phyloP scores from a whole-genome alignment of 2,329 filamentous ascomycete genomes.

The Rutstroemia sp. region DNA sequence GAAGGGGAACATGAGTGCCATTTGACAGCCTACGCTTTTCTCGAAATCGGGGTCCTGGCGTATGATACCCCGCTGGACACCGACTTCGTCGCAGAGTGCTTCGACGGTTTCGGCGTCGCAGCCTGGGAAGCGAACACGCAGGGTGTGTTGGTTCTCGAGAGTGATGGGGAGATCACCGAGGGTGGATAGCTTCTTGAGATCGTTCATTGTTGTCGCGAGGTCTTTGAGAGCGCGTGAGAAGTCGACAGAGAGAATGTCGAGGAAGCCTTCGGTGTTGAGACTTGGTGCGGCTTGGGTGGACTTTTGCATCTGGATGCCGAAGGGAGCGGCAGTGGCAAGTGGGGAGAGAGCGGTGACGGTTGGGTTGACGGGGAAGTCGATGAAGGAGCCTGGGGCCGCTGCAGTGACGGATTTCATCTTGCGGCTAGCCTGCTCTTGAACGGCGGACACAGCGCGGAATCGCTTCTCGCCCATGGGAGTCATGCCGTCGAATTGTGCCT shows the following conservation, averaged over 20 bases:
- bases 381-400: slow-evolving; percentile 63
- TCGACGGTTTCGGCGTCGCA: slow-evolving; percentile 81
- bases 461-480: slow-evolving; percentile 66
- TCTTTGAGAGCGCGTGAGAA: slow-evolving; percentile 84
- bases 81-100: slow-evolving; percentile 75
- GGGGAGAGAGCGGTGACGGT: slow-evolving; percentile 83
- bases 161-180: slow-evolving; percentile 80
- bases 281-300: slow-evolving; percentile 42
- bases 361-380: slow-evolving; percentile 84
- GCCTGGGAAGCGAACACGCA: slow-evolving; percentile 81
- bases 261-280: slow-evolving; percentile 74
- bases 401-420: slow-evolving; percentile 55
- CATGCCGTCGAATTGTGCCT: slow-evolving; percentile 76
- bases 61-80: slow-evolving; percentile 72
- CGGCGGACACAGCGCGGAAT: slow-evolving; percentile 67
- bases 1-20: slow-evolving; percentile 81
- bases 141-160: slow-evolving; percentile 54
- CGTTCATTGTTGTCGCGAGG: slow-evolving; percentile 68
- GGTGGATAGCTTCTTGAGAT: slow-evolving; percentile 67
- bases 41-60: slow-evolving; percentile 72
- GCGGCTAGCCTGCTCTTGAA: slow-evolving; percentile 65
- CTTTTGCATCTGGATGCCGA: slow-evolving; percentile 29
- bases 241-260: slow-evolving; percentile 79
- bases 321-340: slow-evolving; percentile 49
- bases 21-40: slow-evolving; percentile 54